phyloP scores from a whole-genome alignment of 371 early-diverging fungal genomes.

The Smittium culicis region DNA sequence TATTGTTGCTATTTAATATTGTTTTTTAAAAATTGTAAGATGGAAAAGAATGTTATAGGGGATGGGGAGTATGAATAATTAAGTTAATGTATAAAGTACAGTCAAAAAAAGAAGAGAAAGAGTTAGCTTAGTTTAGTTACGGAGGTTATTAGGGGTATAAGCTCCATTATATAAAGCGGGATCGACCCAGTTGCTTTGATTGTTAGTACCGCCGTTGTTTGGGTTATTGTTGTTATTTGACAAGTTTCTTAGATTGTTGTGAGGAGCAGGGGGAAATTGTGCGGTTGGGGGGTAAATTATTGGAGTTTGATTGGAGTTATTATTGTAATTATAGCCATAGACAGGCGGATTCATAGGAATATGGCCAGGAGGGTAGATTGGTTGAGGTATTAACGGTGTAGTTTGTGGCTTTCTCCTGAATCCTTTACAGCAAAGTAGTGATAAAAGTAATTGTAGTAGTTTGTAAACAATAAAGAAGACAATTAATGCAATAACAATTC shows the following conservation, averaged over 20 bases:
- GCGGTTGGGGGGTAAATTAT: slow-evolving; percentile 14
- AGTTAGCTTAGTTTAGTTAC: too few species aligned
- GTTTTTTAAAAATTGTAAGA: too few species aligned
- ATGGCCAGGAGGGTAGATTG: background rate
- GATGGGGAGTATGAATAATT: too few species aligned
- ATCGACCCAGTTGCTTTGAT: slow-evolving; percentile 34
- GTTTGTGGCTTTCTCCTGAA: background rate
- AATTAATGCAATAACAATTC: slow-evolving; percentile 37
- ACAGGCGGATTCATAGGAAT: background rate
- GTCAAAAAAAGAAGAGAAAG: too few species aligned
- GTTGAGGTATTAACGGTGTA: background rate
- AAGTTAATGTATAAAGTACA: too few species aligned
- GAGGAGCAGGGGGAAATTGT: slow-evolving; percentile 22
- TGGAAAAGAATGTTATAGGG: too few species aligned
- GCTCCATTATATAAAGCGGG: slow-evolving; percentile 37
- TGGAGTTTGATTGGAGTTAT: background rate
- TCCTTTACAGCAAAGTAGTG: background rate
- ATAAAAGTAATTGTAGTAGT: background rate
- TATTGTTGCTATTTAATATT: too few species aligned
- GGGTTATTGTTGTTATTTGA: too few species aligned
- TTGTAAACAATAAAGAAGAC: slow-evolving; percentile 28
- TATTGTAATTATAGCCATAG: background rate
- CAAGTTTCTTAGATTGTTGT: background rate
- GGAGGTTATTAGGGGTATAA: background rate
- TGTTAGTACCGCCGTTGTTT: background rate